Conservation (phyloP, 2,329 filamentous ascomycete species). For the Penicillium sclerotiorum region DNA sequence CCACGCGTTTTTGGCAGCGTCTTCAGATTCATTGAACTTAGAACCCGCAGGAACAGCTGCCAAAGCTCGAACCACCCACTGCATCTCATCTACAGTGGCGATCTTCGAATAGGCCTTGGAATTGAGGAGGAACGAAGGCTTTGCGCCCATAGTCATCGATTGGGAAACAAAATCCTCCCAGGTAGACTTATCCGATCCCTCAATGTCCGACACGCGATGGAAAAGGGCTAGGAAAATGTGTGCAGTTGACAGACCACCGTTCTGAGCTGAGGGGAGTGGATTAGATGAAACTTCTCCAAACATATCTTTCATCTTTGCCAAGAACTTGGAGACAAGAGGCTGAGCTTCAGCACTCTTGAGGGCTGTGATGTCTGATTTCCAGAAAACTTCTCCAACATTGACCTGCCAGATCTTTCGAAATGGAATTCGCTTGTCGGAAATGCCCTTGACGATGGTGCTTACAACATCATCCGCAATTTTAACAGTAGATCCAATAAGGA, state of each 20-base stretch:
- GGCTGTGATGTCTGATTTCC: slow-evolving; percentile 53
- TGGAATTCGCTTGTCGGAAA: slow-evolving; percentile 79
- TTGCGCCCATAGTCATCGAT: slow-evolving; percentile 70
- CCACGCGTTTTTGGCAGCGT: slow-evolving; percentile 67
- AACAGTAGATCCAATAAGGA: slow-evolving; percentile 62
- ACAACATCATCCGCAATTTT: slow-evolving; percentile 67
- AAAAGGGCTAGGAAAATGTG: slow-evolving; percentile 72
- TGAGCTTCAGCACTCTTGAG: slow-evolving; percentile 52
- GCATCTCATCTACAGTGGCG: slow-evolving; percentile 70
- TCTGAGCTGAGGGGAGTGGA: slow-evolving; percentile 76
- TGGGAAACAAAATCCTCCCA: slow-evolving; percentile 61
- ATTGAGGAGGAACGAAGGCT: slow-evolving; percentile 85
- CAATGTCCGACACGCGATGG: slow-evolving; percentile 55
- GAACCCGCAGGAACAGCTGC: slow-evolving; percentile 62
- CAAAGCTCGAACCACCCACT: slow-evolving; percentile 75
- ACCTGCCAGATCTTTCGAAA: slow-evolving; percentile 81
- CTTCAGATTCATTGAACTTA: slow-evolving; percentile 51
- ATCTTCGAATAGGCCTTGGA: slow-evolving; percentile 83
- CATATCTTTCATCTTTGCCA: slow-evolving; percentile 60
- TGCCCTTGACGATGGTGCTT: slow-evolving; percentile 77
- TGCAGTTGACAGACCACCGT: slow-evolving; percentile 76
- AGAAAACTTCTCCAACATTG: slow-evolving; percentile 70
- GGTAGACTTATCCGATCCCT: slow-evolving; percentile 55
- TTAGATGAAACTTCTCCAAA: slow-evolving; percentile 81
- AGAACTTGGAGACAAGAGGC: slow-evolving; percentile 53